These are phyloP conservation scores for Periconia sp. DNA, from an alignment of 2,329 filamentous ascomycete genomes.

Conservation along the genomic window DNA sequence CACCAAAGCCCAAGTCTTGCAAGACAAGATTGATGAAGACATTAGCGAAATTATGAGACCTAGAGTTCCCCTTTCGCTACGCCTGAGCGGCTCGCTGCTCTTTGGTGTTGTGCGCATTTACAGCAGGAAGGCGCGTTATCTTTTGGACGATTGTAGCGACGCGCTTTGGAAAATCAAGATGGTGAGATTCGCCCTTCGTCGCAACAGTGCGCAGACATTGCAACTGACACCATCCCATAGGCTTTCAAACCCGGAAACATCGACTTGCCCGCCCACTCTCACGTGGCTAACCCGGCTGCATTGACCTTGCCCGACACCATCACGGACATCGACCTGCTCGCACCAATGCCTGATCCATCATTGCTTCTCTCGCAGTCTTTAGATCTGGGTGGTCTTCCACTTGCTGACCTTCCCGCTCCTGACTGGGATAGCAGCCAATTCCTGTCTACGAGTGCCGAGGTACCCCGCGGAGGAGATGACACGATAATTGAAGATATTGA, in stretches of 20 bases:
- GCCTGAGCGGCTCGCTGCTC: constrained; percentile 89
- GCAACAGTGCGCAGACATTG: constrained; percentile 19
- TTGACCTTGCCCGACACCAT: constrained; percentile 89
- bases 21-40: constrained; percentile 92
- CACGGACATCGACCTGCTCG: constrained; percentile 88
- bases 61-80: constrained; percentile 91
- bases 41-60: constrained; percentile 91
- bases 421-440: constrained; percentile 75
- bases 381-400: constrained; percentile 48
- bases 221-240: constrained; percentile 50
- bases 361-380: constrained; percentile 73
- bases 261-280: constrained; percentile 78
- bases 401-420: constrained; percentile 47
- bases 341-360: constrained; percentile 75
- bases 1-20: constrained; percentile 92
- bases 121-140: constrained; percentile 92
- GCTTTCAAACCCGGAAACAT: constrained; percentile 96
- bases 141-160: constrained; percentile 96
- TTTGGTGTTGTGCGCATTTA: constrained; percentile 97
- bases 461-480: constrained; percentile 52
- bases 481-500: constrained; percentile 59
- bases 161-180: constrained; percentile 98
- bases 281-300: constrained; percentile 79
- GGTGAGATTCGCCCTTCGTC: constrained; percentile 55
- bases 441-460: constrained; percentile 66